Base-by-base conservation (phyloP, 129 eudicot genomes). In the Centrapalus pauciflorus region DNA sequence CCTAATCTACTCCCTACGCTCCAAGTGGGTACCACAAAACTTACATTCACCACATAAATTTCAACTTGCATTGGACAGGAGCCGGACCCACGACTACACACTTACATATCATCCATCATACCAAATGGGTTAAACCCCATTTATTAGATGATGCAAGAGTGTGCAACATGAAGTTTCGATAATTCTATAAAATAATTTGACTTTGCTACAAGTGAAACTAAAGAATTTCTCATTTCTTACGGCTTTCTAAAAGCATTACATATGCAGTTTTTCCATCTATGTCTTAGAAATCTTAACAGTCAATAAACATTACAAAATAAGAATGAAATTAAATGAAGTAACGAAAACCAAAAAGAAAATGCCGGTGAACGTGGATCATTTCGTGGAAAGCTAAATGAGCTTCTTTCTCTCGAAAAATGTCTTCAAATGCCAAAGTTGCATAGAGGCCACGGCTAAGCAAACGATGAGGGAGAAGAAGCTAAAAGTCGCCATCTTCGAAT, bases 371-470 rank as follows among this genome's bases (percentile, higher is more conserved):
- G 16, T 9, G n/a, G 11, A 21, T 0, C 2, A 29, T 43, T 7
- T 40, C 0, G 13, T 11, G 27, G 7, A 52, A 64, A 73, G 64
- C 76, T 73, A 83, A 33, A 83, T 45, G 30, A 83, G 75, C 81
- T 83, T 83, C 76, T 77, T 83, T 71, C 73, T 83, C 62, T 73
- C 83, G n/a, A 83, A 83, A 55, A 73, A 83, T 2, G 76, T 77
- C 83, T 83, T 83, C 62, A 83, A 77, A 83, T 83, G 83, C 85
- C 89, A 80, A n/a, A 83, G 63, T 69, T 83, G 85, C 69, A 80
- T 60, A 45, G 70, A 61, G 33, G 80, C 89, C 57, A 83, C 85
- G 0, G 56, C 61, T 20, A 77, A 61, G 70, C 89, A 83, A 16
- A 83, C 80, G 29, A 80, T 0, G 61, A 83, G 75, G 4, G 89